Evolutionary conservation across 768 basidiomycete genomes (phyloP).

Genomic region (Mycena belliarum): DNA sequence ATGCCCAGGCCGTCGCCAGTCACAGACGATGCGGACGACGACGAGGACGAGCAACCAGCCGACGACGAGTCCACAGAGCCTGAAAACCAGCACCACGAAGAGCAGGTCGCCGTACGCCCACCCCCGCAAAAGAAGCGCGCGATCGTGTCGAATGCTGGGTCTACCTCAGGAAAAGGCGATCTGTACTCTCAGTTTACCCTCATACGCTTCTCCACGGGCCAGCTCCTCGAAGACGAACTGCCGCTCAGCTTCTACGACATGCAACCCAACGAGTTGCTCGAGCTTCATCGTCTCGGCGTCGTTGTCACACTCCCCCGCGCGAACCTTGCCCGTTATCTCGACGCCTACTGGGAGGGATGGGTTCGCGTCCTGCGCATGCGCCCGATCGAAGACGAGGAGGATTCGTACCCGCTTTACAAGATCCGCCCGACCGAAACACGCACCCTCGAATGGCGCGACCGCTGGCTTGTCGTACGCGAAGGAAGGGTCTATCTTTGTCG

Average conservation of each 20-base stretch:
- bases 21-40: conserved; percentile 5
- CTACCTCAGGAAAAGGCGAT: conserved; percentile 13
- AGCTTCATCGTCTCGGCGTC: conserved; percentile 53
- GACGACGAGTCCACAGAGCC: conserved; percentile 4
- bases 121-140: conserved; percentile 9
- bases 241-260: conserved; percentile 58
- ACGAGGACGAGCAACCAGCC: background rate
- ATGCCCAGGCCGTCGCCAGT: conserved; percentile 17
- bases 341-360: conserved; percentile 61
- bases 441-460: conserved; percentile 19
- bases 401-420: conserved; percentile 23
- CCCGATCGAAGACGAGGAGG: conserved; percentile 27
- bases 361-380: conserved; percentile 53
- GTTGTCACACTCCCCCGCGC: conserved; percentile 45
- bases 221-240: conserved; percentile 69
- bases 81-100: background rate
- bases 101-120: background rate
- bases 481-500: conserved; percentile 14
- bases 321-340: conserved; percentile 39
- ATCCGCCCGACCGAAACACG: conserved; percentile 34
- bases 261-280: conserved; percentile 65
- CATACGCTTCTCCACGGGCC: conserved; percentile 67
- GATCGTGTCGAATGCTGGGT: background rate
- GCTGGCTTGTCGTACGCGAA: conserved; percentile 24
- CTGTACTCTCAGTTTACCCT: conserved; percentile 44